These are phyloP conservation scores for Papiliotrema nemorosa DNA, from an alignment of 1,284 basidiomycete species.

Conservation along the genomic window DNA sequence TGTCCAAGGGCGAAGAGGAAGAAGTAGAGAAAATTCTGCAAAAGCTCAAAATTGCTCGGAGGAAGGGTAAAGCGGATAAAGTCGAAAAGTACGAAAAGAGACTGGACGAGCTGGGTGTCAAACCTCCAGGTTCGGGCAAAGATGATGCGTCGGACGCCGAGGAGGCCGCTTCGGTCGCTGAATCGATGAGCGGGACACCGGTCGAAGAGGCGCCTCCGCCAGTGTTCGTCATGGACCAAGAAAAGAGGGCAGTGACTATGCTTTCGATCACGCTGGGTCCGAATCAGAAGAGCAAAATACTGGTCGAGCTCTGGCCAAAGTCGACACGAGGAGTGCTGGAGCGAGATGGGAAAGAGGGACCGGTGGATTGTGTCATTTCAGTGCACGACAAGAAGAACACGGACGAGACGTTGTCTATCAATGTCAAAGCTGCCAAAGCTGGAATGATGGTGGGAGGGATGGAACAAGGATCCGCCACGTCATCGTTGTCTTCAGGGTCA, in stretches of 20 bases:
- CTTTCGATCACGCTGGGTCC: constrained; percentile 34
- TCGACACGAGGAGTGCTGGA: neutral
- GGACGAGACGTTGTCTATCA: constrained; percentile 37
- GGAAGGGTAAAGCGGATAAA: constrained; percentile 54
- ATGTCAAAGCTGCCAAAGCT: constrained; percentile 4
- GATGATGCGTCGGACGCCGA: constrained; percentile 14
- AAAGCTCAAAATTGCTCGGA: constrained; percentile 54
- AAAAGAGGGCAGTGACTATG: constrained; percentile 3
- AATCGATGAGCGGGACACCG: constrained; percentile 2
- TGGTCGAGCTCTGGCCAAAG: constrained; percentile 25
- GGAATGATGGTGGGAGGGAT: neutral
- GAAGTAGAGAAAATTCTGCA: constrained; percentile 54
- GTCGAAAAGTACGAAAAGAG: constrained; percentile 53
- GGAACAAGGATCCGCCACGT: neutral
- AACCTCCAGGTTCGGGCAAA: constrained; percentile 16
- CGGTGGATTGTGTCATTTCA: constrained; percentile 22
- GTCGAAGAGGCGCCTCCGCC: neutral
- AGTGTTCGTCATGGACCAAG: neutral
- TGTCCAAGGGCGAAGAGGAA: constrained; percentile 53
- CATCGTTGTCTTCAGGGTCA: neutral
- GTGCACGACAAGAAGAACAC: constrained; percentile 45
- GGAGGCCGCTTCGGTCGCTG: neutral
- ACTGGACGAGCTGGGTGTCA: constrained; percentile 49
- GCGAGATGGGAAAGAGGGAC: neutral
- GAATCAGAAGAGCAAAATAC: constrained; percentile 41